Evolutionary conservation across 169 alveolate genomes (phyloP), one percentile per base, ranked within the genome.

Genomic region (Plasmodium vinckei): DNA sequence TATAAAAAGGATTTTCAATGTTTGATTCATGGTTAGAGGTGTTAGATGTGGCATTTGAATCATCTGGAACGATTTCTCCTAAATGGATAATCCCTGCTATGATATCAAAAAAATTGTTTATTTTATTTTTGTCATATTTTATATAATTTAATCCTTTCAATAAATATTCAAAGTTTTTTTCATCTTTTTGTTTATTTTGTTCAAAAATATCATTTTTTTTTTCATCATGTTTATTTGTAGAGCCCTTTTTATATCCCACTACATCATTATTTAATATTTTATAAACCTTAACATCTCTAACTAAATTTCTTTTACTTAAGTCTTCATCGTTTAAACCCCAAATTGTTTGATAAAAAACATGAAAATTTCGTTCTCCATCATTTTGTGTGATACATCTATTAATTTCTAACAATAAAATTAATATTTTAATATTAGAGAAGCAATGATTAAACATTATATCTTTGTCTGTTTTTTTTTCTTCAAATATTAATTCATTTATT

Each of bases 311-410:
- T 19, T 79, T 42, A 9, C 21, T 15, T 25, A 79, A 49, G 46
- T 79, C 77, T 6, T 57, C 73, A 39, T 65, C 92, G 5, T 77
- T 72, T 54, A 92, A 92, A 9, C 96, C 96, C 69, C 87, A 92
- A 25, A 95, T 67, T 13, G 90, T 51, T 72, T 95, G 96, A 91
- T 95, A 95, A 95, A 99, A 99, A 64, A 99, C 94, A 87, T 99
- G 99, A 90, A 96, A 99, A 94, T 97, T 99, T 73, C 99, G 92
- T 93, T 99, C 99, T 9, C 97, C 97, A 13, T 89, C 93, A 72
- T 96, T 88, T 49, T 93, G 96, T 87, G 88, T 84, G 57, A 88
- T 95, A 15, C 98, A 97, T 47, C 99, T 94, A 46, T 98, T 95
- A 64, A 98, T 97, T 88, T 98, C 99, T 82, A 99, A 93, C 82